A percentile compares a stretch with the other conserved stretches of the same genome.
Conservation (phyloP, 257 asterid species). For the Linderniella brevidens region DNA sequence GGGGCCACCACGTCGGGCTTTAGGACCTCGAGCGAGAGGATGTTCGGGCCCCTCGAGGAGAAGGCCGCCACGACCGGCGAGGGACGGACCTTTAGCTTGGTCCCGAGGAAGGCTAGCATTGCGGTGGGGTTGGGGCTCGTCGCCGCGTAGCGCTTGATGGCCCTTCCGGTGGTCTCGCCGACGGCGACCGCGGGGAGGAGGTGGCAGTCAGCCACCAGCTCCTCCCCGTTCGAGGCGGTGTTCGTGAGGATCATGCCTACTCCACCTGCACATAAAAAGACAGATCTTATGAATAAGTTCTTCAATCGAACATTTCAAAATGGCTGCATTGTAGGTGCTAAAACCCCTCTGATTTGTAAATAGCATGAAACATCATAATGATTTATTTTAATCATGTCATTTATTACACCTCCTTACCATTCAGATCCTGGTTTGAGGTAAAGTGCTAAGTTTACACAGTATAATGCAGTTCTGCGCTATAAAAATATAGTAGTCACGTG, state of each 20-base stretch:
- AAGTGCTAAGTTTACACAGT: too few species aligned
- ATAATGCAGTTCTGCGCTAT: too few species aligned
- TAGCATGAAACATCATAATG: too few species aligned
- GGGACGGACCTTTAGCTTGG: conserved; percentile 44
- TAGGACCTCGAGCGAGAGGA: conserved; percentile 51
- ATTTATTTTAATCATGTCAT: too few species aligned
- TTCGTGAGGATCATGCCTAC: conserved; percentile 71
- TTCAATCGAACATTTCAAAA: too few species aligned
- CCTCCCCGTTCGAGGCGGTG: conserved; percentile 74
- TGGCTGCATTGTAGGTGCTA: too few species aligned
- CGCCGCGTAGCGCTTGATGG: conserved; percentile 37
- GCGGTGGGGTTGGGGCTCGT: conserved; percentile 28
- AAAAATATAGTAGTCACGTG: too few species aligned
- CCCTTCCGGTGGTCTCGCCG: conserved; percentile 46
- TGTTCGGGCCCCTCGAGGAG: conserved; percentile 82
- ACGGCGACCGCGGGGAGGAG: conserved; percentile 81
- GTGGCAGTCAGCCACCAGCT: conserved; percentile 72
- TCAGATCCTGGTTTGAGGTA: too few species aligned
- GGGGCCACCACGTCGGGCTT: conserved; percentile 88
- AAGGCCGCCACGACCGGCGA: conserved; percentile 93
- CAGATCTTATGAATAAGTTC: too few species aligned
- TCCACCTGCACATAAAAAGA: conserved; percentile 19
- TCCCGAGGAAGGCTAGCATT: conserved; percentile 52
- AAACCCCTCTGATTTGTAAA: too few species aligned
- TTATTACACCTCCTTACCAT: too few species aligned